Conservation (phyloP, 2,329 filamentous ascomycete species). For the Fusarium annulatum region DNA sequence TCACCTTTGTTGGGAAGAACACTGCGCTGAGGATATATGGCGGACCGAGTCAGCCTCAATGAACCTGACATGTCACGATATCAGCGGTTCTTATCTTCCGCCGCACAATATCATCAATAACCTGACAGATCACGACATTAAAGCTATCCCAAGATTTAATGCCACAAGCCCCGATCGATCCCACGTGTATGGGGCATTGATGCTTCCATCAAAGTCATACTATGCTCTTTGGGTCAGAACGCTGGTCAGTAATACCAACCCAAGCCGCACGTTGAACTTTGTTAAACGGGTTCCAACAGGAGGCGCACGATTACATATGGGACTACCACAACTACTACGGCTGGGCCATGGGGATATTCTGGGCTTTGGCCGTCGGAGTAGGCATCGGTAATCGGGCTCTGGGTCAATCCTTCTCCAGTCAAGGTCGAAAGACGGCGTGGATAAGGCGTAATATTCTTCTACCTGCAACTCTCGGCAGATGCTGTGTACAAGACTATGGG, state of each 20-base stretch:
- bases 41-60: neutral
- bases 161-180: neutral
- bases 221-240: slow-evolving; percentile 5
- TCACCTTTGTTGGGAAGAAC: slow-evolving; percentile 6
- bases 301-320: slow-evolving; percentile 13
- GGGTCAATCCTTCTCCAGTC: fast-evolving
- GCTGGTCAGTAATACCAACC: neutral
- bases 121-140: neutral
- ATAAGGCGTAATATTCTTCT: neutral
- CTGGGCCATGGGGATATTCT: slow-evolving; percentile 9
- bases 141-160: neutral
- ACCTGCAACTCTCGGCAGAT: neutral
- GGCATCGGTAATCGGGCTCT: neutral
- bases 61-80: slow-evolving; percentile 6
- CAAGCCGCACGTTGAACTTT: fast-evolving
- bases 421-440: neutral
- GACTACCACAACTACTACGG: slow-evolving; percentile 5
- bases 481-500: slow-evolving; percentile 8
- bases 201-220: slow-evolving; percentile 1
- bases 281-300: neutral
- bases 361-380: neutral
- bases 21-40: neutral
- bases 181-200: neutral
- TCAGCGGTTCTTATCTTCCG: neutral
- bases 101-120: neutral